A percentile compares a stretch with the other conserved stretches of the same genome.
Conservation (phyloP, 2,329 filamentous ascomycete species). For the Spiromastix sp. region DNA sequence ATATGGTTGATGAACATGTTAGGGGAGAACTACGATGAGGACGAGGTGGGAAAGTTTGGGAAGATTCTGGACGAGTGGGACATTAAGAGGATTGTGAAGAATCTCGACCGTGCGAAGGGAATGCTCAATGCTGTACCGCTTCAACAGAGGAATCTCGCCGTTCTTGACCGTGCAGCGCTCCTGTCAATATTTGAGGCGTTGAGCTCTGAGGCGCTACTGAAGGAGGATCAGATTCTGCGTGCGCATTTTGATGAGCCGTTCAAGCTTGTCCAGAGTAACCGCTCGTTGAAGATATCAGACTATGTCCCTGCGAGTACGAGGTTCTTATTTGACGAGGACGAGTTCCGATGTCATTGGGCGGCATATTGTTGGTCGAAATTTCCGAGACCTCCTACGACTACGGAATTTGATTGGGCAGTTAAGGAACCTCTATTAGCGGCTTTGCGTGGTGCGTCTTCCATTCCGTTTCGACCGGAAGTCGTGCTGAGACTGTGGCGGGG, state of each 20-base stretch:
- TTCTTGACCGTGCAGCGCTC: constrained; percentile 51
- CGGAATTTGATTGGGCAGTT: constrained; percentile 82
- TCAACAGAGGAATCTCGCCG: constrained; percentile 39
- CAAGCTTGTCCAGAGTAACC: constrained; percentile 65
- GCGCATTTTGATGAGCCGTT: constrained; percentile 74
- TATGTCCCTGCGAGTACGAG: constrained; percentile 72
- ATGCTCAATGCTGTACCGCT: constrained; percentile 43
- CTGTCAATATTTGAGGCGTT: constrained; percentile 80
- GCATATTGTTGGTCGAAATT: constrained; percentile 57
- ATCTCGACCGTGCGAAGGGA: constrained; percentile 46
- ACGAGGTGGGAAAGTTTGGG: constrained; percentile 41
- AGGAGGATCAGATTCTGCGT: constrained; percentile 41
- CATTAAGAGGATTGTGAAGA: constrained; percentile 50
- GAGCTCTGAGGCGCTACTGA: constrained; percentile 70
- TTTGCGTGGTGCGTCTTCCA: constrained; percentile 52
- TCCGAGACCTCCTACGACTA: constrained; percentile 51
- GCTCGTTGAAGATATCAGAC: constrained; percentile 63
- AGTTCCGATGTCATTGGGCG: constrained; percentile 56
- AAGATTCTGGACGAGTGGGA: constrained; percentile 51
- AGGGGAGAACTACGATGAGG: constrained; percentile 43
- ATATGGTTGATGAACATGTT: constrained; percentile 52
- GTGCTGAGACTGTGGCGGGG: constrained; percentile 73
- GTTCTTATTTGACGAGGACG: constrained; percentile 70
- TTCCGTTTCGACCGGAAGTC: constrained; percentile 40
- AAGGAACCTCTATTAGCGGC: constrained; percentile 60